Evolutionary conservation across 306 rosid genomes (phyloP), one percentile per base, ranked within the genome.

Genomic region (Cicer yamashitae): DNA sequence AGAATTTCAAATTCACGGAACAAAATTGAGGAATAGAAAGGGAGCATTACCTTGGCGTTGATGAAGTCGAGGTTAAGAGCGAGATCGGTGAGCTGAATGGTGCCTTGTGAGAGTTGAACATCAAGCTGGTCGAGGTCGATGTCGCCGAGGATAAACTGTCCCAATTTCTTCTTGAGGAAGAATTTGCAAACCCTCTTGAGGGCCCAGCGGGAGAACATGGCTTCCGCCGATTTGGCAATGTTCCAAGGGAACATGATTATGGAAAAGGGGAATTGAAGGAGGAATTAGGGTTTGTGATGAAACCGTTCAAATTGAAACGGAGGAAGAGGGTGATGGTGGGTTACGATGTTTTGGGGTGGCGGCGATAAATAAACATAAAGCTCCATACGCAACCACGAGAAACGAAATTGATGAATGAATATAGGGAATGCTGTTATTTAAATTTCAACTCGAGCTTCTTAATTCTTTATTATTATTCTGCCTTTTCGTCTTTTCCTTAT

Each of bases 171-270:
- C 88, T 94, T 94, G 63, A 94, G 80, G 69, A 94, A 76, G 85
- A 94, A 94, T 77, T 91, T 87, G 80, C 89, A 94, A 18, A 94
- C 81, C 85, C 93, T 87, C 87, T 83, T 94, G 14, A 89, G 76
- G 45, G 98, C 97, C 93, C 92, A 91, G 61, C 92, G 87, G 54
- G 97, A 87, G 91, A 94, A 91, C 92, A 89, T 70, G 60, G 88
- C 96, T 89, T 94, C 98, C 64, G 97, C 97, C 79, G 98, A 91
- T 85, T 92, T 91, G 11, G 91, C 97, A 74, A 94, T 67, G 84
- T 90, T 91, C 97, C 98, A 94, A 17, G 88, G 72, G 69, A 89
- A 91, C 96, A 94, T 94, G 82, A 78, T 77, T 81, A 77, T 74
- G 66, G 63, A 48, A 53, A 54, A 12, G 7, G 39, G 22, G 22